Conservation (phyloP, 2,329 filamentous ascomycete species). For the Cryphonectria naterciae region DNA sequence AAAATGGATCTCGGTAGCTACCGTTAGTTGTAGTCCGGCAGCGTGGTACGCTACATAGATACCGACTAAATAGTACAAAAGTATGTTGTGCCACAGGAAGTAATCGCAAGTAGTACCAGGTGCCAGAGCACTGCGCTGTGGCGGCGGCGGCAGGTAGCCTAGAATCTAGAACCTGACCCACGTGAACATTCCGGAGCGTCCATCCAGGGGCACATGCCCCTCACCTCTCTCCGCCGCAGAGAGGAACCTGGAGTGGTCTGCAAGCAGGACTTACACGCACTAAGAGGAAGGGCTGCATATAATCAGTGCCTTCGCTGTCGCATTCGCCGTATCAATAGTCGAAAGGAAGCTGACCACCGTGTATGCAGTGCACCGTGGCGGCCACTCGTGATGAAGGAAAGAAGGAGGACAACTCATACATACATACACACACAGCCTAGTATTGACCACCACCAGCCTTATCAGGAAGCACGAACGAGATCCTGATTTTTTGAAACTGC, state of each 20-base stretch:
- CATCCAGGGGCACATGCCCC: not conserved
- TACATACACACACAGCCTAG: not conserved
- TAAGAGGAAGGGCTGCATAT: not conserved
- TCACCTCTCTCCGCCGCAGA: not conserved
- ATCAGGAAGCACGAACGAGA: slow-evolving; percentile 1
- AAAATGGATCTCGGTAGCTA: not conserved
- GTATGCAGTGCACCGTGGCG: not conserved
- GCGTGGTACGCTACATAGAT: not conserved
- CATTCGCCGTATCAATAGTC: not conserved
- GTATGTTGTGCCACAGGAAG: not conserved
- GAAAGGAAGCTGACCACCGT: slow-evolving; percentile 5
- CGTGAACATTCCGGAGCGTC: not conserved
- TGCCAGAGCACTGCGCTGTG: too few species aligned
- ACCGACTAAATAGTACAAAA: not conserved
- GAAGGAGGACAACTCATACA: not conserved
- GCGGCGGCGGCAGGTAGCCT: not conserved
- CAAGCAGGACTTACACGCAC: not conserved
- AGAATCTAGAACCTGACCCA: slow-evolving; percentile 8
- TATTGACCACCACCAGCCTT: slow-evolving; percentile 11
- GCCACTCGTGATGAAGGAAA: not conserved
- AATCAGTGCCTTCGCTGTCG: not conserved
- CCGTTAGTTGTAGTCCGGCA: not conserved
- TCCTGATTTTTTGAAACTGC: not conserved
- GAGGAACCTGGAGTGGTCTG: not conserved
- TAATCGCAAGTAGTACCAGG: not conserved